phyloP scores from a whole-genome alignment of 2,329 filamentous ascomycete genomes.

The Botrytis tulipae region DNA sequence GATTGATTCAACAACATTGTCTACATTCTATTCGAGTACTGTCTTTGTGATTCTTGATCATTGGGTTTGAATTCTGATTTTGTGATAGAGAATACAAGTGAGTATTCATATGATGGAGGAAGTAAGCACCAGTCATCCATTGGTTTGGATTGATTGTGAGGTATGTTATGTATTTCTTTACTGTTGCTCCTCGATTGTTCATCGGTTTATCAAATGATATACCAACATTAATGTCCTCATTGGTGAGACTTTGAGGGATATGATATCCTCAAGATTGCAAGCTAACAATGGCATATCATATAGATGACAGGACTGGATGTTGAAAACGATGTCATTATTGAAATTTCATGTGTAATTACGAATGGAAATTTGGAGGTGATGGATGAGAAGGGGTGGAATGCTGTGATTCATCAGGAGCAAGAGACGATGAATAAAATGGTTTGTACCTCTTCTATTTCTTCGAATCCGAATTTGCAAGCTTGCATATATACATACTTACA shows the following conservation, averaged over 20 bases:
- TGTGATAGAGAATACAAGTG: no score
- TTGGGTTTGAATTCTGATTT: not conserved
- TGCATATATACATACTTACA: not conserved
- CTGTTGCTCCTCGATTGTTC: not conserved
- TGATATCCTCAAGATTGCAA: not conserved
- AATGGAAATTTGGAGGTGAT: conserved; percentile 73
- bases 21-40: not conserved
- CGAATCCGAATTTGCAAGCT: not conserved
- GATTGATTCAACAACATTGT: not conserved
- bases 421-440: conserved; percentile 70
- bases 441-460: not conserved
- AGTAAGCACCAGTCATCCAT: conserved; percentile 19
- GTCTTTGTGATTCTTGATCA: no score
- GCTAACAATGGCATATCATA: conserved; percentile 25
- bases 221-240: not conserved
- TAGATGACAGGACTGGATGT: conserved; percentile 91
- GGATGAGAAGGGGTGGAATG: conserved; percentile 75
- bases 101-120: conserved; percentile 9
- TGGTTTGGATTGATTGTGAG: conserved; percentile 25
- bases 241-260: not conserved
- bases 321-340: conserved; percentile 79
- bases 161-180: not conserved
- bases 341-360: conserved; percentile 90
- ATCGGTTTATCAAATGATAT: not conserved
- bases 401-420: conserved; percentile 70